Base-by-base conservation (phyloP, 2,329 filamentous ascomycete species). In the Pseudogymnoascus sp. region DNA sequence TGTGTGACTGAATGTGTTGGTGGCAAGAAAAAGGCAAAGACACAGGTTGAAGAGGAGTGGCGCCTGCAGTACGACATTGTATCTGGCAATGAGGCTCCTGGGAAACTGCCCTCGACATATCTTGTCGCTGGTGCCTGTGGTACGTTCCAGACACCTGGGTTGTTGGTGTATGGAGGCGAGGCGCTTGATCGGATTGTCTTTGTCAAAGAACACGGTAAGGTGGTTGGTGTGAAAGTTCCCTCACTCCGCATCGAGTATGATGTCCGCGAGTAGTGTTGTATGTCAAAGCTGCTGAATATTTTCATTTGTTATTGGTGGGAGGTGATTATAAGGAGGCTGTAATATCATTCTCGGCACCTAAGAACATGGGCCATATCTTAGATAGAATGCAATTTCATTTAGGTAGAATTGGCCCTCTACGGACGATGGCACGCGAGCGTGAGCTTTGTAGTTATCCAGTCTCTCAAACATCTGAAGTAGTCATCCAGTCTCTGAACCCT, bases 21-120 rank as follows among this genome's bases (percentile, higher is more conserved):
- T 31, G 47, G 47, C 47, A 34, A 57, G 26, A 26, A 34, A 34
- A 18, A 16, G n/a, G 18, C 47, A 10, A 34, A 34, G 47, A 18
- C n/a, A 57, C 47, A 57, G n/a, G 26, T 57, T n/a, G 47, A 57
- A 57, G 47, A 57, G 10, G 47, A 57, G 26, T 57, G 47, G 47
- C 47, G 47, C 26, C 47, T 57, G 10, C 47, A 57, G 26, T 57
- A 18, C 21, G 47, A 57, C 7, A 57, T 57, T 12, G 47, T 57
- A 34, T 57, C 47, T 5, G 47, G 47, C 2, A 57, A 57, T 34
- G 47, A 3, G 4, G 8, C 47, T 12, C 47, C 26, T 1, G 47
- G 47, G 10, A 57, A 57, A 14, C 10, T 57, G 5, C 47, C 47
- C 4, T 57, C 47, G 47, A 57, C n/a, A 57, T 57, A 57, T 11